Conservation (phyloP, 2,329 filamentous ascomycete genomes). For the Dothideomycetes sp. region DNA sequence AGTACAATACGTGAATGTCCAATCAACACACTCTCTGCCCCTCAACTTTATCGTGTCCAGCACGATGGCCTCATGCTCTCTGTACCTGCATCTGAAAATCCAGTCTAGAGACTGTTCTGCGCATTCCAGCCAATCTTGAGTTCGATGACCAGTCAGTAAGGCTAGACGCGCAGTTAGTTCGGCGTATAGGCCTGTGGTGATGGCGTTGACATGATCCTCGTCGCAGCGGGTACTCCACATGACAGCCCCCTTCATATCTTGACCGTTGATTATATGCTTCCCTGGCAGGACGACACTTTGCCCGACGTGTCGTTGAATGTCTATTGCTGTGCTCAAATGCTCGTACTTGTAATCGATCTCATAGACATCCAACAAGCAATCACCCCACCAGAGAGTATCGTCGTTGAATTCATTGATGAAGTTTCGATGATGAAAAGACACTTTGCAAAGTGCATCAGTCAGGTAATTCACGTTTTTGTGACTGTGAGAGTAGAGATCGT, state of each 20-base stretch:
- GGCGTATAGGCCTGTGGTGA: constrained; percentile 12
- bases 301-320: constrained; percentile 5
- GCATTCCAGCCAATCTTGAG: constrained; percentile 12
- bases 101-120: constrained; percentile 15
- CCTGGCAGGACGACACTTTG: constrained; percentile 12
- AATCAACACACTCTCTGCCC: constrained; percentile 14
- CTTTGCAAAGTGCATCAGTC: constrained; percentile 10
- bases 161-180: constrained; percentile 17
- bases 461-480: constrained; percentile 13
- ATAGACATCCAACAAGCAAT: constrained; percentile 16
- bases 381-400: constrained; percentile 18
- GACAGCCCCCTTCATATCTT: constrained; percentile 16
- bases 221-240: constrained; percentile 7
- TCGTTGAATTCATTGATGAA: constrained; percentile 20
- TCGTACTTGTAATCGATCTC: constrained; percentile 7
- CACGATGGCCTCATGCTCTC: constrained; percentile 14
- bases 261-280: constrained; percentile 11
- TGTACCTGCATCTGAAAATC: constrained; percentile 18
- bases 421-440: constrained; percentile 11
- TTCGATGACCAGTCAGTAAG: constrained; percentile 5
- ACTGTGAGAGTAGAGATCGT: constrained; percentile 14
- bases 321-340: background rate
- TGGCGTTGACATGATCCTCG: constrained; percentile 9
- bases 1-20: constrained; percentile 19
- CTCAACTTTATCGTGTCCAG: constrained; percentile 16